Evolutionary conservation across 306 rosid genomes (phyloP).

Genomic region (Dryas alaskensis): DNA sequence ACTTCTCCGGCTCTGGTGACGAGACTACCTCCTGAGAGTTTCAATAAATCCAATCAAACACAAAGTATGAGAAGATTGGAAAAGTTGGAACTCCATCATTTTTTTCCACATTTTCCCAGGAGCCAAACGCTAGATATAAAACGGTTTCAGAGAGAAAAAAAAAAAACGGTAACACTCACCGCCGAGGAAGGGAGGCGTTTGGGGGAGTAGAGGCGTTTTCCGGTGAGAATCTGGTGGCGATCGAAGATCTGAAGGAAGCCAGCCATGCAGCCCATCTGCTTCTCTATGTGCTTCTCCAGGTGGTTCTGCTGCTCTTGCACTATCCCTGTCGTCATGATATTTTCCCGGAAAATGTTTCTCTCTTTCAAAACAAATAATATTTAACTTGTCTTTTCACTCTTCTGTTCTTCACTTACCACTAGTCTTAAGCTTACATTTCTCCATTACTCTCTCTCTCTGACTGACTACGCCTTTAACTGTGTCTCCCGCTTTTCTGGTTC

Average conservation of each 20-base stretch:
- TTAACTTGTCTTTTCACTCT: neutral
- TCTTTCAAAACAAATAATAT: neutral
- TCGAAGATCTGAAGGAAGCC: slow-evolving; percentile 93
- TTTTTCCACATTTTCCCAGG: neutral
- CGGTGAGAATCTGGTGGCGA: slow-evolving; percentile 67
- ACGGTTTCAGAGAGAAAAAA: neutral
- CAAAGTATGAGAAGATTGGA: neutral
- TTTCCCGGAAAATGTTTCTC: slow-evolving; percentile 17
- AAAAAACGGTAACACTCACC: slow-evolving; percentile 31
- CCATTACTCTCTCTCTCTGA: slow-evolving; percentile 9
- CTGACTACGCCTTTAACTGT: slow-evolving; percentile 23
- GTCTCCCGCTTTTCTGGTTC: slow-evolving; percentile 84
- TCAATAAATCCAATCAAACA: neutral
- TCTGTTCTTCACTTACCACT: neutral
- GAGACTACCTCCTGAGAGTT: slow-evolving; percentile 34
- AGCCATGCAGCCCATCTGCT: slow-evolving; percentile 97
- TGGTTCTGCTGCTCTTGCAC: slow-evolving; percentile 49
- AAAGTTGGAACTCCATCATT: neutral
- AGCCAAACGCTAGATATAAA: neutral
- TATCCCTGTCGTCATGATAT: slow-evolving; percentile 64
- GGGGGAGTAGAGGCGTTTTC: slow-evolving; percentile 62
- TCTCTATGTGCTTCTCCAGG: slow-evolving; percentile 72
- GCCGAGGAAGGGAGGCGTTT: slow-evolving; percentile 62
- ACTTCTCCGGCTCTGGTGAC: slow-evolving; percentile 35
- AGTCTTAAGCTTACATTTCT: slow-evolving; percentile 10